Percentiles rank a stretch among this genome's conserved stretches.
Evolutionary conservation across 257 asterid genomes (phyloP).

Genomic region (Cynanchum wilfordii): DNA sequence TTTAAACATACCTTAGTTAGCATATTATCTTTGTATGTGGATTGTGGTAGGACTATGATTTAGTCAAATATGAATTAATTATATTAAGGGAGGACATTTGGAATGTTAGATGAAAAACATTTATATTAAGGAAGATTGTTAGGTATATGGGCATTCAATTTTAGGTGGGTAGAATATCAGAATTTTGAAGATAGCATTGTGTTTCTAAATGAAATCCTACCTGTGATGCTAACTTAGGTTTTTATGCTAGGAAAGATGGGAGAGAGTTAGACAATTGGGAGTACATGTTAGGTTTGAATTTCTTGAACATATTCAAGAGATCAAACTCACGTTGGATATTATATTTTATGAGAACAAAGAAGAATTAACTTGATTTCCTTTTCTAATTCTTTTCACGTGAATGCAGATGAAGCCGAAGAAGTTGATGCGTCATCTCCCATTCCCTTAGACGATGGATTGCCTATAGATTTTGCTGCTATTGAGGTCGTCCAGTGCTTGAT

Average conservation of each 20-base stretch:
- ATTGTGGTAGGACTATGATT: neutral
- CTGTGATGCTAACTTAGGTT: neutral
- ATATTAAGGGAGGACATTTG: neutral
- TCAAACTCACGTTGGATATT: neutral
- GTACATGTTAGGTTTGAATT: neutral
- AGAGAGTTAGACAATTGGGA: neutral
- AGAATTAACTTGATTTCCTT: neutral
- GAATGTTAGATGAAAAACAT: neutral
- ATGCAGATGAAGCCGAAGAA: slow-evolving; percentile 52
- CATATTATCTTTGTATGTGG: neutral
- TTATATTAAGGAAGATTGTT: neutral
- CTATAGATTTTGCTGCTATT: slow-evolving; percentile 65
- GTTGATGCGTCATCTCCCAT: slow-evolving; percentile 68
- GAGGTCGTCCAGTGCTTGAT: slow-evolving; percentile 86
- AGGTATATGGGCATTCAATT: neutral
- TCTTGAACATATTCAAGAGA: neutral
- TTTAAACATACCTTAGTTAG: neutral
- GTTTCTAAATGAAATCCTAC: neutral
- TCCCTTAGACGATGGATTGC: slow-evolving; percentile 70
- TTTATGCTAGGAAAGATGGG: neutral
- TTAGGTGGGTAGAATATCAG: neutral
- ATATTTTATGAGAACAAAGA: neutral
- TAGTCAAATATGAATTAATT: neutral
- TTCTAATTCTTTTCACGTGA: neutral
- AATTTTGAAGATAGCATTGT: neutral